Base-by-base conservation (phyloP, 768 basidiomycete species). In the Hygrophorus pudorinus region DNA sequence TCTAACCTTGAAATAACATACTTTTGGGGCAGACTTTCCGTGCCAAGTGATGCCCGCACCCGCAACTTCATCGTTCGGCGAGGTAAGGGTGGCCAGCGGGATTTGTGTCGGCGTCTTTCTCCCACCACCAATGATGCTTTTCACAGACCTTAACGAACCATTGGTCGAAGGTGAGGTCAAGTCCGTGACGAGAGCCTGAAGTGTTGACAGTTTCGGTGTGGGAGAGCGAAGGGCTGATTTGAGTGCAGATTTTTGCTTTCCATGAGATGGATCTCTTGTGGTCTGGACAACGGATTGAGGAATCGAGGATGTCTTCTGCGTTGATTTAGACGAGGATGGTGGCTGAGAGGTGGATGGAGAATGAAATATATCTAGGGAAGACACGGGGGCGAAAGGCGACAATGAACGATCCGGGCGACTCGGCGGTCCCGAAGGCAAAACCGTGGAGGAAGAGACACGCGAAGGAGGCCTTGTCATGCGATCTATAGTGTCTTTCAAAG, bases 401-500 rank as follows among this genome's bases (percentile, higher is more conserved):
- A 21, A 28, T 7, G 24, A 38, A 18, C 43, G 35, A 10, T 17
- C 17, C 10, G 27, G 24, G 4, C 29, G 32, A 21, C 13, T 18
- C 6, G 20, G 14, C 6, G 37, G 12, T 5, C 27, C 9, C n/a
- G 14, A 32, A 14, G 46, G 38, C 31, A 37, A 36, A 7, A 14
- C 38, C 38, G 41, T 40, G 17, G 28, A 24, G 12, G 27, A 13
- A 10, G 29, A 17, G 12, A 16, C 27, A 5, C 38, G 30, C 17
- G 65, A 66, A 1, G 76, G 73, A 11, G 70, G 63, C 41, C 71
- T 65, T 2, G 84, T 86, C 84, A 86, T 87, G 37, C 76, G 73
- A 51, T 80, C 73, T 30, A 87, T 71, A 0, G 84, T 87, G 45
- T 85, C 83, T 33, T 75, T 69, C 29, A 87, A 64, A 13, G 81